Conservation (phyloP, 345 rosid genomes). For the Acer yangbiense region DNA sequence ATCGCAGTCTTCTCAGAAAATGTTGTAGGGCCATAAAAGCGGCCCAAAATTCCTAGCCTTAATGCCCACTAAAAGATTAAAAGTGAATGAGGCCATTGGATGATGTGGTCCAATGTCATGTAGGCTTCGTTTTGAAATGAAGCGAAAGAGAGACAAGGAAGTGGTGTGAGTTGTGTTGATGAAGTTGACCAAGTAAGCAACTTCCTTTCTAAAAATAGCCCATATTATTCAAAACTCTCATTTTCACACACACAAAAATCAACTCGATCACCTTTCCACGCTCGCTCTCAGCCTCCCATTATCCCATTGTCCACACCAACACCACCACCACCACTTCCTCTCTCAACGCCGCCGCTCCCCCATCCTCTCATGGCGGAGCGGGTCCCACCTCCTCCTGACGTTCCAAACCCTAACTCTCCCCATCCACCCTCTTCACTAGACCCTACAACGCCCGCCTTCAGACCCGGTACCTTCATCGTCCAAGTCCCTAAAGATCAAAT, state of each 20-base stretch:
- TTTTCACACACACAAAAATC: not conserved
- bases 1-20: too few species aligned
- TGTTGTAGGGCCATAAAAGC: too few species aligned
- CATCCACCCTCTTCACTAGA: not conserved
- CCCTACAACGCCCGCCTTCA: not conserved
- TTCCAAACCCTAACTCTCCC: not conserved
- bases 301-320: not conserved
- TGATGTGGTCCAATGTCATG: too few species aligned
- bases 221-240: not conserved
- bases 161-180: too few species aligned
- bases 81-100: too few species aligned
- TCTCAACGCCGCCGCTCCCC: slow-evolving; percentile 31
- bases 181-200: too few species aligned
- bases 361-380: slow-evolving; percentile 52
- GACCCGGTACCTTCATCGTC: slow-evolving; percentile 48
- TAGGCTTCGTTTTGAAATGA: too few species aligned
- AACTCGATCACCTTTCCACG: not conserved
- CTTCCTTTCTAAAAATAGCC: not conserved
- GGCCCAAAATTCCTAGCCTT: too few species aligned
- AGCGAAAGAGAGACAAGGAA: too few species aligned
- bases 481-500: slow-evolving; percentile 64
- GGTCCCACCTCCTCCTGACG: slow-evolving; percentile 5
- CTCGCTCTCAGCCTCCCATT: slow-evolving; percentile 1
- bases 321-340: not conserved
- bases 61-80: too few species aligned